phyloP scores from a whole-genome alignment of 306 rosid genomes.

The Quercus alba region DNA sequence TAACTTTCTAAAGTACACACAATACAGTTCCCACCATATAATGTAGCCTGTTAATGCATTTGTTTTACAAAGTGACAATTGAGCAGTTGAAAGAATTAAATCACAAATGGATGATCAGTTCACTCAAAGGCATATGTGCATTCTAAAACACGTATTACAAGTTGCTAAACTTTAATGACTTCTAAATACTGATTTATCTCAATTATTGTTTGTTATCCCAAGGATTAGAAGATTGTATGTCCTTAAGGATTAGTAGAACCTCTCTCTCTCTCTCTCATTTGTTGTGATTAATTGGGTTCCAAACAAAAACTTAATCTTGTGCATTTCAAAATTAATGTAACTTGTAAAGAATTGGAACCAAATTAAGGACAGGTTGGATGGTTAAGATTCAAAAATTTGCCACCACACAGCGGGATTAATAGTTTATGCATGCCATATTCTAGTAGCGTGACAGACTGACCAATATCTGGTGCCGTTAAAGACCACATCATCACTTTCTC shows the following conservation, averaged over 20 bases:
- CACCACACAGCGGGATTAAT: neutral
- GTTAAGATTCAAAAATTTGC: neutral
- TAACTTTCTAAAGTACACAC: neutral
- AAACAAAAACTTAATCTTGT: neutral
- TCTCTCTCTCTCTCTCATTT: neutral
- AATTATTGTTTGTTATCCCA: neutral
- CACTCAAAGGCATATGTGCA: neutral
- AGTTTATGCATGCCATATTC: neutral
- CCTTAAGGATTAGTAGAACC: neutral
- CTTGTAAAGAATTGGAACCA: no score
- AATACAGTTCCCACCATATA: neutral
- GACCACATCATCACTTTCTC: neutral
- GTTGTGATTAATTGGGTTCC: neutral
- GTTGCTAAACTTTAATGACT: neutral
- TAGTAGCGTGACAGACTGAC: neutral
- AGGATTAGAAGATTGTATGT: neutral
- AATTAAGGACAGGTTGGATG: neutral
- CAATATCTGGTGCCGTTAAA: neutral
- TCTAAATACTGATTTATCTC: neutral
- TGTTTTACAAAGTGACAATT: neutral
- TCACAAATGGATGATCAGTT: neutral
- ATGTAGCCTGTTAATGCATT: neutral
- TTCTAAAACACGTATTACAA: neutral
- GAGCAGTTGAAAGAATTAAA: neutral
- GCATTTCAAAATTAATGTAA: neutral